phyloP scores from a whole-genome alignment of 2,329 filamentous ascomycete species.

The Myotisia sp. region DNA sequence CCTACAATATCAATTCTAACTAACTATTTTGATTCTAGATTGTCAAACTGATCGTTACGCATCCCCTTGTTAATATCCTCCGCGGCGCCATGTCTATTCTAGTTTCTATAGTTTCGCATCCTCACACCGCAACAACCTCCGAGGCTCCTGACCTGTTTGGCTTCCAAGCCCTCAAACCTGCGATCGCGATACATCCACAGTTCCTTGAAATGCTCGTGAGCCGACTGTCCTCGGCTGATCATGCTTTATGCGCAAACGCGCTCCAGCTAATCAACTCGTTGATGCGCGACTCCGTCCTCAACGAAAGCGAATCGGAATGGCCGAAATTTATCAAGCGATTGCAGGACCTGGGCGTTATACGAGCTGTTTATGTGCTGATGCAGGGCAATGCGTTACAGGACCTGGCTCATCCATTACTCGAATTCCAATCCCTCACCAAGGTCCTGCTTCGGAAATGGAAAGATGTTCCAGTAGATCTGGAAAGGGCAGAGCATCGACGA shows the following conservation, averaged over 20 bases:
- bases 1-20: neutral
- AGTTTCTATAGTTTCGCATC: conserved; percentile 80
- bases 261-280: conserved; percentile 90
- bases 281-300: conserved; percentile 77
- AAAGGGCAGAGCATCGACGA: conserved; percentile 73
- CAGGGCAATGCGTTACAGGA: conserved; percentile 86
- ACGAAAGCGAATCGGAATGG: conserved; percentile 70
- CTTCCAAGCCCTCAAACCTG: conserved; percentile 81
- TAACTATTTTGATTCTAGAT: conserved; percentile 37
- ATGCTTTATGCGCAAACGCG: conserved; percentile 88
- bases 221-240: conserved; percentile 83
- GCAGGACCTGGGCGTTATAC: conserved; percentile 85
- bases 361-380: conserved; percentile 84
- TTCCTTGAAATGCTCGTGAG: conserved; percentile 91
- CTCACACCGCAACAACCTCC: conserved; percentile 43
- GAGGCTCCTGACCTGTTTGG: conserved; percentile 54
- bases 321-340: conserved; percentile 86
- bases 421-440: conserved; percentile 88
- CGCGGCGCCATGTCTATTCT: conserved; percentile 94
- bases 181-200: conserved; percentile 77
- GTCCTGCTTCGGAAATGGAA: conserved; percentile 76
- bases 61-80: conserved; percentile 93
- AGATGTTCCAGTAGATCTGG: conserved; percentile 68
- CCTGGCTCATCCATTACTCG: conserved; percentile 72
- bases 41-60: conserved; percentile 84